A percentile compares a stretch with the other conserved stretches of the same genome.
phyloP scores from a whole-genome alignment of 2,329 filamentous ascomycete species.

The Talaromyces marneffei region DNA sequence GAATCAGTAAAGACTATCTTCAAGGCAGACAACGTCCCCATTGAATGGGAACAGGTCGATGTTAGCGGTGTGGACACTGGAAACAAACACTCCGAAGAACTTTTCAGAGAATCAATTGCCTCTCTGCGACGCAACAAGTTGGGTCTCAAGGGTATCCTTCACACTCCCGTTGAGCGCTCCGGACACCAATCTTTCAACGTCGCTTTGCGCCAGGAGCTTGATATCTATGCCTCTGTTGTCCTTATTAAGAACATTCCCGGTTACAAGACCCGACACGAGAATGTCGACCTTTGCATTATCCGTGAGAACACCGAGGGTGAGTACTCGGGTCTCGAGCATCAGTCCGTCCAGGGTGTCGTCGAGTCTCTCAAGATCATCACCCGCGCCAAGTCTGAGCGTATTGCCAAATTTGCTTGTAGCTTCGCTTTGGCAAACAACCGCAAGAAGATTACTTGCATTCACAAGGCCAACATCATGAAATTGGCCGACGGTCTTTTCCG shows the following conservation, averaged over 20 bases:
- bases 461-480: conserved; percentile 99
- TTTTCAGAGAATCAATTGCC: conserved; percentile 91
- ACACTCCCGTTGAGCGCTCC: conserved; percentile 93
- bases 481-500: conserved; percentile 97
- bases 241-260: conserved; percentile 99
- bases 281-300: conserved; percentile 98
- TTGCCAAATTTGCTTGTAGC: conserved; percentile 96
- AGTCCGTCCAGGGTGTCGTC: conserved; percentile 91
- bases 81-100: conserved; percentile 81
- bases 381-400: conserved; percentile 96
- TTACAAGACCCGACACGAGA: conserved; percentile 93
- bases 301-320: conserved; percentile 99
- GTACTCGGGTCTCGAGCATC: conserved; percentile 98
- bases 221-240: conserved; percentile 97
- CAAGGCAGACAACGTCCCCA: conserved; percentile 97
- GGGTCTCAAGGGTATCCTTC: conserved; percentile 95
- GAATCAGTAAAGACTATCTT: conserved; percentile 99
- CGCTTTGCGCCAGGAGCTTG: conserved; percentile 95
- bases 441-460: conserved; percentile 99
- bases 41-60: conserved; percentile 98
- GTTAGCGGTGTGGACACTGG: conserved; percentile 84
- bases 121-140: conserved; percentile 98
- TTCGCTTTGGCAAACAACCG: conserved; percentile 98
- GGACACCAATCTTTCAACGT: conserved; percentile 99
- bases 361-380: conserved; percentile 99